These are phyloP conservation scores for Calcarisporium arbuscula DNA, from an alignment of 2,329 filamentous ascomycete genomes.

Conservation along the genomic window DNA sequence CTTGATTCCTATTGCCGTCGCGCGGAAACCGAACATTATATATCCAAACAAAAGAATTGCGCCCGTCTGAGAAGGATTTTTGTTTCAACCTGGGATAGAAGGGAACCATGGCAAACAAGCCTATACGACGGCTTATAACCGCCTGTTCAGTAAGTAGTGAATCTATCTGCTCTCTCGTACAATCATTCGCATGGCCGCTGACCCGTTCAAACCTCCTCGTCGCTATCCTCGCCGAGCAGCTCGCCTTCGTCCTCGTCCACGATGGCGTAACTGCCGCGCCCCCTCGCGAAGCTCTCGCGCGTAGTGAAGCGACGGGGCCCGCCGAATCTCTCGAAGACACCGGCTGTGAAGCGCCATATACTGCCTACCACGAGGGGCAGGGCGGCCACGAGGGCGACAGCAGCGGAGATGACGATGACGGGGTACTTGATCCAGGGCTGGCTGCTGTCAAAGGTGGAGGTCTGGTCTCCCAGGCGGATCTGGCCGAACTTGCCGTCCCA, in stretches of 20 bases:
- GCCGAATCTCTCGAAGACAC: constrained; percentile 42
- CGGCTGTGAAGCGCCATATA: constrained; percentile 61
- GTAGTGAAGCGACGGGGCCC: constrained; percentile 73
- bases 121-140: too few species aligned
- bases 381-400: constrained; percentile 52
- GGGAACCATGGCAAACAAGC: too few species aligned
- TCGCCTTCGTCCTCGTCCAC: constrained; percentile 95
- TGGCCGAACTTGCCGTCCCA: constrained; percentile 90
- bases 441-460: constrained; percentile 55
- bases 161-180: constrained; percentile 4
- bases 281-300: constrained; percentile 79
- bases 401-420: constrained; percentile 63
- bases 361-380: constrained; percentile 67
- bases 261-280: constrained; percentile 78
- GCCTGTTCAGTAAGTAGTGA: too few species aligned
- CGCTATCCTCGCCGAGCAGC: constrained; percentile 85
- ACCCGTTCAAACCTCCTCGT: constrained; percentile 62
- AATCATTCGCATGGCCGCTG: constrained; percentile 3
- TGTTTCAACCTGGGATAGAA: too few species aligned
- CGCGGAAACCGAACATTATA: too few species aligned
- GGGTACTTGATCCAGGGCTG: constrained; percentile 77
- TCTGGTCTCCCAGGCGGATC: constrained; percentile 75
- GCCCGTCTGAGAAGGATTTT: too few species aligned
- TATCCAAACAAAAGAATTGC: too few species aligned
- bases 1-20: too few species aligned